Conservation (phyloP, 805 yeast species). For the Saturnispora zaruensis region DNA sequence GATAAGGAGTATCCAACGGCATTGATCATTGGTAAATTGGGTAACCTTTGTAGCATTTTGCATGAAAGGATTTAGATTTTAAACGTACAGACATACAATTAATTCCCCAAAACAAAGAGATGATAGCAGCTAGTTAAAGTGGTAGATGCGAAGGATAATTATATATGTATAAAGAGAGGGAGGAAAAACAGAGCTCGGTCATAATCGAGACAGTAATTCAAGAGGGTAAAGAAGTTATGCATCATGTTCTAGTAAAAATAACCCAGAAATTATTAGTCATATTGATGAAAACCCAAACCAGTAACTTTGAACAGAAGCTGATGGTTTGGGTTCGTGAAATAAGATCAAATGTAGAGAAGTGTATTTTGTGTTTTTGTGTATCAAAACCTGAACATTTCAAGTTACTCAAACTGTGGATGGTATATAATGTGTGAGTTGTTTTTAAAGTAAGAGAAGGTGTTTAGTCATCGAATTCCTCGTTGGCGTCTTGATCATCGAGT, state of each 20-base stretch:
- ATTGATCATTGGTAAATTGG: constrained; percentile 23
- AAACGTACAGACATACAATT: not conserved
- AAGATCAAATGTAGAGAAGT: not conserved
- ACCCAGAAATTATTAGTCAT: not conserved
- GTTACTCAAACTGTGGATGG: not conserved
- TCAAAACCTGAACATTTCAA: not conserved
- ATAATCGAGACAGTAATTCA: not conserved
- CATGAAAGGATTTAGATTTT: not conserved
- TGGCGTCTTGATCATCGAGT: constrained; percentile 12
- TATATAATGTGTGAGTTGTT: not conserved
- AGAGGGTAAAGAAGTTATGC: not conserved
- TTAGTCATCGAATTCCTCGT: constrained; percentile 8
- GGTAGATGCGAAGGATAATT: not conserved
- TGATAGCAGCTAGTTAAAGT: not conserved
- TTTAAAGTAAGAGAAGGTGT: too few species aligned
- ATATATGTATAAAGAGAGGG: not conserved
- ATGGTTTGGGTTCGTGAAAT: not conserved
- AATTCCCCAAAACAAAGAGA: not conserved
- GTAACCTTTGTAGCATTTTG: constrained; percentile 9
- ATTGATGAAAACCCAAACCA: not conserved
- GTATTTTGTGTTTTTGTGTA: not conserved
- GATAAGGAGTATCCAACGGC: constrained; percentile 24
- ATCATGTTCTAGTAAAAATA: not conserved
- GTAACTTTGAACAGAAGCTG: too few species aligned
- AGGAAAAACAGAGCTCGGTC: not conserved